These are phyloP conservation scores for Didymella glomerata DNA, from an alignment of 2,329 filamentous ascomycete species.

Conservation along the genomic window DNA sequence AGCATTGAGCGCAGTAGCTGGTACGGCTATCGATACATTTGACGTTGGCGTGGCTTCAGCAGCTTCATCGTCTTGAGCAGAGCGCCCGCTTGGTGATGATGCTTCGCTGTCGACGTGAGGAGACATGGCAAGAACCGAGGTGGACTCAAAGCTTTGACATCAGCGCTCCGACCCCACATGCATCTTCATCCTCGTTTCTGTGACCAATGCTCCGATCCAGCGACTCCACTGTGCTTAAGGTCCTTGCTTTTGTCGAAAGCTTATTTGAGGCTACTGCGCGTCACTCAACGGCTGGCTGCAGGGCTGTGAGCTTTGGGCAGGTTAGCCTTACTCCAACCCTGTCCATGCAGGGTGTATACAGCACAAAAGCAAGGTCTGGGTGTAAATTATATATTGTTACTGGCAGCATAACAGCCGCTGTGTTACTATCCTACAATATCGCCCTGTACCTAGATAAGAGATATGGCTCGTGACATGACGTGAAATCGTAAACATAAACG, in stretches of 20 bases:
- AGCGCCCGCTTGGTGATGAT: neutral
- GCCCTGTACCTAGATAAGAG: constrained; percentile 1
- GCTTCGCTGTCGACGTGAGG: neutral
- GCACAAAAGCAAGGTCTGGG: neutral
- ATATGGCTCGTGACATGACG: constrained; percentile 15
- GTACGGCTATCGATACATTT: neutral
- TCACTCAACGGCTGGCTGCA: constrained; percentile 14
- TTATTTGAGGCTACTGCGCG: constrained; percentile 19
- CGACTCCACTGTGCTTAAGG: constrained; percentile 10
- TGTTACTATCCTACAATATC: constrained; percentile 13
- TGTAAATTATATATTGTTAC: constrained; percentile 2
- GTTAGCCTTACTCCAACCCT: neutral
- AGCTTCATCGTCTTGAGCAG: neutral
- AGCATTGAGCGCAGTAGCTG: constrained; percentile 9
- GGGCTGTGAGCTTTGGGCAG: constrained; percentile 3
- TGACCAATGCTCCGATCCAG: constrained; percentile 17
- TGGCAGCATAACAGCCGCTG: neutral
- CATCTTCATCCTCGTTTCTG: constrained; percentile 6
- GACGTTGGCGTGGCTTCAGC: neutral
- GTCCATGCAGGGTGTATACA: neutral
- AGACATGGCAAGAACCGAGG: constrained; percentile 10
- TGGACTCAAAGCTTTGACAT: constrained; percentile 13
- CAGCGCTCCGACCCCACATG: constrained; percentile 21
- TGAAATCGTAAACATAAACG: constrained; percentile 29
- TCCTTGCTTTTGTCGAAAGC: constrained; percentile 18